Conservation (phyloP, 192 early-diverging fungal species). For the Coemansia sp. region DNA sequence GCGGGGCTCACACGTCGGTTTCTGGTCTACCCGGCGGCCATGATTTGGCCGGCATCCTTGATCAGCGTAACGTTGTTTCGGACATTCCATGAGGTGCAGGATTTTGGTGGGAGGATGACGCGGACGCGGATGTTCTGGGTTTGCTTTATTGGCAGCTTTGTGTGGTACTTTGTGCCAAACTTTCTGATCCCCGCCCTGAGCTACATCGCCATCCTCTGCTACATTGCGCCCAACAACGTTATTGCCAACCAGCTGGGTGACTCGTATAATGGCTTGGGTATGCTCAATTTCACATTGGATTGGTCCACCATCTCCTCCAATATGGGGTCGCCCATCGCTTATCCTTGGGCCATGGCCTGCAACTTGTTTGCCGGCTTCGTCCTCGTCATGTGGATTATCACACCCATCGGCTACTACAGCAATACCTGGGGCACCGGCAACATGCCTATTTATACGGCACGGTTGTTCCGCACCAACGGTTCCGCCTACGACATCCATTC, state of each 20-base stretch:
- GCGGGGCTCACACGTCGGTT: conserved; percentile 69
- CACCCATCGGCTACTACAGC: conserved; percentile 66
- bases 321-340: conserved; percentile 59
- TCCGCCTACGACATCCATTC: conserved; percentile 54
- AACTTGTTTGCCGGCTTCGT: conserved; percentile 67
- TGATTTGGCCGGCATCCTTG: conserved; percentile 83
- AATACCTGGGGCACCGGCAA: conserved; percentile 55
- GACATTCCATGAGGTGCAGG: conserved; percentile 65
- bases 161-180: conserved; percentile 58
- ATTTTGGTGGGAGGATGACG: conserved; percentile 50
- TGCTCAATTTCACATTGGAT: conserved; percentile 66
- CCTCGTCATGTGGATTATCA: conserved; percentile 68
- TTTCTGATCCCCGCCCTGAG: conserved; percentile 62
- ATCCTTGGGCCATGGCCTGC: conserved; percentile 66
- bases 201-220: conserved; percentile 61
- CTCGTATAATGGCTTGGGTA: conserved; percentile 59
- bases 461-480: conserved; percentile 53
- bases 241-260: conserved; percentile 43
- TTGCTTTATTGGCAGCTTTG: conserved; percentile 43
- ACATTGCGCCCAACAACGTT: conserved; percentile 44
- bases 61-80: conserved; percentile 71
- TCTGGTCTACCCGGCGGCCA: conserved; percentile 74
- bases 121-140: conserved; percentile 54
- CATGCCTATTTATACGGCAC: conserved; percentile 62
- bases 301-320: conserved; percentile 61